Evolutionary conservation across 2,329 filamentous ascomycete species (phyloP).

Genomic region (Penicillium capsulatum): DNA sequence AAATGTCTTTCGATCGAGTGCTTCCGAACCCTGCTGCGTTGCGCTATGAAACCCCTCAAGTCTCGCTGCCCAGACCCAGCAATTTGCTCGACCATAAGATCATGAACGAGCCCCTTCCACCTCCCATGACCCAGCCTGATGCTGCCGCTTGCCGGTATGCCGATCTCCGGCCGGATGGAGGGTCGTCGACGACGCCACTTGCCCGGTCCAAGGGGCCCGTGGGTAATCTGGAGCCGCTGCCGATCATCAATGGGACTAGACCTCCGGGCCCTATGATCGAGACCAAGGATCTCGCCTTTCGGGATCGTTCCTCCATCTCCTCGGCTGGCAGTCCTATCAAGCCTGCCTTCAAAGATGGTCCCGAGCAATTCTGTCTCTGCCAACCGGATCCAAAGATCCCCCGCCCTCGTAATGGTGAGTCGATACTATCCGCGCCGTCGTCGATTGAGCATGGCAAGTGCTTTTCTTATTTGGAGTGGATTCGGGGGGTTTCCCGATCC

Average conservation of each 20-base stretch:
- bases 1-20: conserved; percentile 49
- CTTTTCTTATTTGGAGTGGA: conserved; percentile 16
- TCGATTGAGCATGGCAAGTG: conserved; percentile 21
- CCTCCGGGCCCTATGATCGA: conserved; percentile 10
- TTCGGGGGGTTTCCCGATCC: too few relatives aligned
- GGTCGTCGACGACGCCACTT: conserved; percentile 25
- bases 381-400: conserved; percentile 69
- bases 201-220: conserved; percentile 2
- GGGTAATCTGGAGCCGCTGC: too few relatives aligned
- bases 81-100: conserved; percentile 42
- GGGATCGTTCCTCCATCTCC: conserved; percentile 31
- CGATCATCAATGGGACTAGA: background rate
- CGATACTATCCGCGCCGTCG: conserved; percentile 15
- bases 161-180: conserved; percentile 13
- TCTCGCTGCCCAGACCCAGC: conserved; percentile 31
- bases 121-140: conserved; percentile 7
- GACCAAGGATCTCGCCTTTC: conserved; percentile 22
- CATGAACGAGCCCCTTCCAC: conserved; percentile 34
- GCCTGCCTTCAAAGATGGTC: conserved; percentile 39
- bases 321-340: conserved; percentile 33
- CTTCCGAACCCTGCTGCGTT: conserved; percentile 43
- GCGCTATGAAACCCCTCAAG: conserved; percentile 37
- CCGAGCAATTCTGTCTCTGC: conserved; percentile 61
- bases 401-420: conserved; percentile 65
- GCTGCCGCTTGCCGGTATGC: conserved; percentile 11